These are phyloP conservation scores for Tubosaeta sp. DNA, from an alignment of 768 basidiomycete genomes.

Conservation along the genomic window DNA sequence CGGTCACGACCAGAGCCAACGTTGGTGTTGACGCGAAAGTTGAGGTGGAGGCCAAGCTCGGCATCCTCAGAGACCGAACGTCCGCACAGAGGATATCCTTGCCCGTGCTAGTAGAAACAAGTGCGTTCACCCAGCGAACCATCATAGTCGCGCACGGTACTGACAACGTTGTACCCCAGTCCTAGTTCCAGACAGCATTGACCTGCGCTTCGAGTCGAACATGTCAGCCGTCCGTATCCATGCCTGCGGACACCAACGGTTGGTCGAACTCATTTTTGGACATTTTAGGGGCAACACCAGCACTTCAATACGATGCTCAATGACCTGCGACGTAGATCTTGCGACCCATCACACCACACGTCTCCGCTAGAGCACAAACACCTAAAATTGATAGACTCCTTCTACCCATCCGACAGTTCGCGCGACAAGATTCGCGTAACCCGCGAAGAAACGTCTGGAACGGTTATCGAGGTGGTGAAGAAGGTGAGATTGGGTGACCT, in stretches of 20 bases:
- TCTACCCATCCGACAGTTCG: slow-evolving; percentile 49
- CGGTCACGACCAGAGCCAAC: slow-evolving; percentile 55
- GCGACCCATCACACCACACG: slow-evolving; percentile 46
- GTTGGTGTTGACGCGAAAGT: slow-evolving; percentile 47
- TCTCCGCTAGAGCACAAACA: slow-evolving; percentile 73
- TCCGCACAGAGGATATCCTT: slow-evolving; percentile 56
- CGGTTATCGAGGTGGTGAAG: slow-evolving; percentile 61
- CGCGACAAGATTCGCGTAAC: slow-evolving; percentile 76
- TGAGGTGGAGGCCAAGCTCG: slow-evolving; percentile 92
- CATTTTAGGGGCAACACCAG: slow-evolving; percentile 72
- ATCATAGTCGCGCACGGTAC: not conserved
- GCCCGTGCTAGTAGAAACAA: slow-evolving; percentile 80
- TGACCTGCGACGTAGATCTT: slow-evolving; percentile 57
- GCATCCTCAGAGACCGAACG: slow-evolving; percentile 58
- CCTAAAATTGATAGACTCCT: slow-evolving; percentile 73
- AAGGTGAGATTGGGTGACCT: slow-evolving; percentile 86
- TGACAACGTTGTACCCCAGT: slow-evolving; percentile 43
- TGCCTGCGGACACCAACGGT: slow-evolving; percentile 2
- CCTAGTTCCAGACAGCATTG: slow-evolving; percentile 53
- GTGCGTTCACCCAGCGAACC: slow-evolving; percentile 44
- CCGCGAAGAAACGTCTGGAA: slow-evolving; percentile 67
- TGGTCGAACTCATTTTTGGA: slow-evolving; percentile 8
- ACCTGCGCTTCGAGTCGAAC: slow-evolving; percentile 84
- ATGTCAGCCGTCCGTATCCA: slow-evolving; percentile 73
- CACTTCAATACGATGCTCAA: slow-evolving; percentile 89